Percentiles rank a stretch among this genome's conserved stretches.
Conservation (phyloP, 2,329 filamentous ascomycete genomes). For the Aspergillus terreus region DNA sequence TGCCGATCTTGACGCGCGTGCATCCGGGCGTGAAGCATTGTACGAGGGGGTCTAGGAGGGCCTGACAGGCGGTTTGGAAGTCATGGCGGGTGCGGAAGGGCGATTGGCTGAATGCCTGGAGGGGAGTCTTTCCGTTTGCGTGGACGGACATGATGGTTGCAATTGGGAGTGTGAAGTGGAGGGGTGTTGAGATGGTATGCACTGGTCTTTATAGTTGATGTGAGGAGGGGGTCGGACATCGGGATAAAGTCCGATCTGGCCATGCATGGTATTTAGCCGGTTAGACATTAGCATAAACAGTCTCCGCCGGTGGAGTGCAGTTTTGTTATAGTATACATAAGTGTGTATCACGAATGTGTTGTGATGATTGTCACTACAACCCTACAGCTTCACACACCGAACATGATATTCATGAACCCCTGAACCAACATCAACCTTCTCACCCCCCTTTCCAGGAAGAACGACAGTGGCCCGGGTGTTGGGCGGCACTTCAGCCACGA, state of each 20-base stretch:
- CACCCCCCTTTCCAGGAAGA: not conserved
- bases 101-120: constrained; percentile 25
- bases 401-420: not conserved
- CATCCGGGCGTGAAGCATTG: constrained; percentile 67
- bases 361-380: not conserved
- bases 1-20: constrained; percentile 64
- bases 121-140: constrained; percentile 27
- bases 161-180: not conserved
- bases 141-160: constrained; percentile 23
- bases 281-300: not conserved
- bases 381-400: not conserved
- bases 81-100: constrained; percentile 26
- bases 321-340: no score
- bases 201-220: not conserved
- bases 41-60: constrained; percentile 66
- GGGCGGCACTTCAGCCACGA: not conserved
- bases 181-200: not conserved
- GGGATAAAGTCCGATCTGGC: constrained; percentile 1
- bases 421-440: not conserved
- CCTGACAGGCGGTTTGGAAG: constrained; percentile 58
- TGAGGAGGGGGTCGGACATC: not conserved
- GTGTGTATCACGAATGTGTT: no score
- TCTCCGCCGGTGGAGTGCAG: not conserved
- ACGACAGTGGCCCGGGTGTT: constrained; percentile 1
- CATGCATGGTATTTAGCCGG: not conserved